These are phyloP conservation scores for Dacryopinax spathularia DNA, from an alignment of 768 basidiomycete genomes.

Conservation along the genomic window DNA sequence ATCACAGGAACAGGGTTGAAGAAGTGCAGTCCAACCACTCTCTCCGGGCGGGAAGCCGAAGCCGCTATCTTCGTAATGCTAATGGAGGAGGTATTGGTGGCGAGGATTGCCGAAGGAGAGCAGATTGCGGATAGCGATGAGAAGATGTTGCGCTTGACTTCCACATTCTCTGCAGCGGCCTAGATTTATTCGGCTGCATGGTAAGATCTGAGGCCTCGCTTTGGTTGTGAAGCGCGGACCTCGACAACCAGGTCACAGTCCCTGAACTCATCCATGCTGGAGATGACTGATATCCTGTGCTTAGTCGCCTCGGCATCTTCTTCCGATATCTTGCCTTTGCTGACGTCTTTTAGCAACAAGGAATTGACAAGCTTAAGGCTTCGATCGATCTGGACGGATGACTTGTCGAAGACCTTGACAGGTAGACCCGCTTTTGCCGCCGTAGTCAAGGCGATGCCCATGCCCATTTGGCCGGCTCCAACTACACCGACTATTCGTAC, in stretches of 20 bases:
- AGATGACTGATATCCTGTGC: conserved; percentile 47
- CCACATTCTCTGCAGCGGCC: conserved; percentile 77
- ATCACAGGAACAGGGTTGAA: conserved; percentile 96
- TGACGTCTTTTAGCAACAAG: conserved; percentile 76
- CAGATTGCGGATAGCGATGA: conserved; percentile 49
- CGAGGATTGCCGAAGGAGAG: conserved; percentile 63
- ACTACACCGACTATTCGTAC: background rate
- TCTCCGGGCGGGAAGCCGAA: background rate
- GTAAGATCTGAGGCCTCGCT: background rate
- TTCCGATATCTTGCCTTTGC: conserved; percentile 58
- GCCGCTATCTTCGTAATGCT: conserved; percentile 89
- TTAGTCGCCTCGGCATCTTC: conserved; percentile 61
- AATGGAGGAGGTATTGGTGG: conserved; percentile 87
- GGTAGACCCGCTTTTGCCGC: conserved; percentile 74
- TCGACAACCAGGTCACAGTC: conserved; percentile 89
- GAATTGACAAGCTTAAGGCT: conserved; percentile 64
- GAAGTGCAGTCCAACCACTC: conserved; percentile 60
- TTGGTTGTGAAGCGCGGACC: conserved; percentile 29
- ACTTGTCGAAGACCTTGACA: conserved; percentile 73
- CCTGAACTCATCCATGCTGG: conserved; percentile 34
- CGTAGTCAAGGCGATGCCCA: conserved; percentile 80
- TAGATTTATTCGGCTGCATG: conserved; percentile 19
- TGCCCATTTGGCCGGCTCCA: conserved; percentile 40
- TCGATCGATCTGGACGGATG: conserved; percentile 53
- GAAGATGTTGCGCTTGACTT: conserved; percentile 70